Base-by-base conservation (phyloP, 176 grass and related monocot species). In the Aegilops tauschii region DNA sequence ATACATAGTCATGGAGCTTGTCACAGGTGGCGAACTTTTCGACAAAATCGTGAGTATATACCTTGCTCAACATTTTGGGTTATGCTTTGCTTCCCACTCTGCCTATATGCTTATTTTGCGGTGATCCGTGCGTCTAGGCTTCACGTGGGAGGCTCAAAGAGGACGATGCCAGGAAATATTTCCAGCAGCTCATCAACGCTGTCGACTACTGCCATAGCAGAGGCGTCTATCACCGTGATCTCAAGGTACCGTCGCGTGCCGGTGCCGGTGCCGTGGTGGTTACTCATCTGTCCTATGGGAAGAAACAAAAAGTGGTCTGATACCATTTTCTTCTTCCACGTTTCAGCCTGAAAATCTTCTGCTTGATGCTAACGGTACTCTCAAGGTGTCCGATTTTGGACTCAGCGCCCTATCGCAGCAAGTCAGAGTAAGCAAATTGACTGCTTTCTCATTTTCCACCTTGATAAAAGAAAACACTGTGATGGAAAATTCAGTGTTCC, bases 191-290 rank as follows among this genome's bases (percentile, higher is more conserved):
- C 61, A 93, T 96, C 88, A 96, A 99, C 70, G 90, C 97, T 52
- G 94, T 99, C n/a, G 97, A 99, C 83, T 99, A 99, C 77, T 96
- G 97, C 69, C 97, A 99, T 73, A 99, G 97, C 85, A 90, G 94
- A 97, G 90, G 94, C 8, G 97, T 99, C 52, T 99, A 80, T 82
- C 97, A 99, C 82, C 80, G 97, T 69, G 97, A 99, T 86, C 84
- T 99, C 34, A 99, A 99, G 97, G 96, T 96, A 52, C 25, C 73
- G 58, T 52, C 6, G 20, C 12, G 12, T 25, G 47, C 47, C 17
- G 69, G 20, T 25, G 47, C 47, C 21, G 69, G 20, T 68, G 49
- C 16, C 3, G 61, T 11, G 21, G 64, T 75, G 18, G 1, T 79
- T 82, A 68, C 56, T 49, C 8, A 29, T 63, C 70, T 25, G 12